Conservation (phyloP, 345 rosid species). For the Sonneratia alba region DNA sequence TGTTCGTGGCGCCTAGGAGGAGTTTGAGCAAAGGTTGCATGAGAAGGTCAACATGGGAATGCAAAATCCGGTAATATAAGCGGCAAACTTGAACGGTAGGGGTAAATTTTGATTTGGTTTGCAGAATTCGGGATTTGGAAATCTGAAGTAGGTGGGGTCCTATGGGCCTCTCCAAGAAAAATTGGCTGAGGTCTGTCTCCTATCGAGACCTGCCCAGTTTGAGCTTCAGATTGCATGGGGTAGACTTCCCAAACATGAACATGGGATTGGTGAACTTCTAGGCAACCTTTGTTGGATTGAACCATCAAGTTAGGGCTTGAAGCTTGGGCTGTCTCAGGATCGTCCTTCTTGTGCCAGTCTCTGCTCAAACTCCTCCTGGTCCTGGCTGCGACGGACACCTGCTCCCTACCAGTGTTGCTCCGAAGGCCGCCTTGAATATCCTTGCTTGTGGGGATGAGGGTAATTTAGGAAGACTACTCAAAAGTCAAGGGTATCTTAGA, state of each 20-base stretch:
- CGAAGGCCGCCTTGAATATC: too few relatives aligned
- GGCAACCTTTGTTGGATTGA: constrained; percentile 1
- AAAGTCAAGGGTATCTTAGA: too few relatives aligned
- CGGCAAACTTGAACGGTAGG: constrained; percentile 21
- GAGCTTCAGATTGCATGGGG: constrained; percentile 5
- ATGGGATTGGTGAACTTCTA: constrained; percentile 10
- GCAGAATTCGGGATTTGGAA: constrained; percentile 11
- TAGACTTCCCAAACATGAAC: constrained; percentile 5
- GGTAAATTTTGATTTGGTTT: constrained; percentile 31
- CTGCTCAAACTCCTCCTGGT: too few relatives aligned
- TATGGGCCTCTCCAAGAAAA: background rate
- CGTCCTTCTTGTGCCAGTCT: too few relatives aligned
- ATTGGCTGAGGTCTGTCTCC: constrained; percentile 6
- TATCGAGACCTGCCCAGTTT: background rate
- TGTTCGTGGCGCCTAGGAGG: constrained; percentile 41
- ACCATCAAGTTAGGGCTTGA: background rate
- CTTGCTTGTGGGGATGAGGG: too few relatives aligned
- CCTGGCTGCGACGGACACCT: too few relatives aligned
- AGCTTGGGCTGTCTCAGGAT: constrained; percentile 2
- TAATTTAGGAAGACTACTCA: too few relatives aligned
- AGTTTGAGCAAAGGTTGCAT: constrained; percentile 62
- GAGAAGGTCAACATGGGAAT: constrained; percentile 45
- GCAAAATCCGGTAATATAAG: constrained; percentile 16
- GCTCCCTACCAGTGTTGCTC: too few relatives aligned
- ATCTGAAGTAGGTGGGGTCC: background rate